These are phyloP conservation scores for Ustilago cynodontis DNA, from an alignment of 1,284 basidiomycete genomes.

Conservation along the genomic window DNA sequence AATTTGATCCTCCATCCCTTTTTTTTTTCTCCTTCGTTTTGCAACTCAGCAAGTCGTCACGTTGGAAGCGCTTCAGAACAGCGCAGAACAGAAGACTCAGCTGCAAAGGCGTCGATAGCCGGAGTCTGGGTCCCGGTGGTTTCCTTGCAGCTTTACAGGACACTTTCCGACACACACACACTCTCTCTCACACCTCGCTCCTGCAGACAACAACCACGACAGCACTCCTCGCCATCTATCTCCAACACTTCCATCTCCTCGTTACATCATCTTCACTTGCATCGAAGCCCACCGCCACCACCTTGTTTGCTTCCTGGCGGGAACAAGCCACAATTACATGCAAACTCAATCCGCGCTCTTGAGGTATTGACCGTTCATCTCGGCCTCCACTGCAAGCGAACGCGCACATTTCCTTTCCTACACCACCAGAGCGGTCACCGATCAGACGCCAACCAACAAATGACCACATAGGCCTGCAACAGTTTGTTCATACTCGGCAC, in stretches of 20 bases:
- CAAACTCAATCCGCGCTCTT: not conserved
- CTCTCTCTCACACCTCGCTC: not conserved
- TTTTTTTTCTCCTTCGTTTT: not conserved
- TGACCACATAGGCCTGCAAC: not conserved
- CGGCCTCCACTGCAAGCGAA: not conserved
- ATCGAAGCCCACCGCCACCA: not conserved
- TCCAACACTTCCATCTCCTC: not conserved
- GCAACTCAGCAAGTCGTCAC: not conserved
- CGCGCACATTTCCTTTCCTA: not conserved
- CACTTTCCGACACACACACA: not conserved
- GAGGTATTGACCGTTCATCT: not conserved
- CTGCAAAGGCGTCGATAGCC: conserved; percentile 6
- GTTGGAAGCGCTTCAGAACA: too few relatives aligned
- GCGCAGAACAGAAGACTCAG: not conserved
- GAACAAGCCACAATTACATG: not conserved
- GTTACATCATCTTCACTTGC: not conserved
- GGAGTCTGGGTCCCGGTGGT: not conserved
- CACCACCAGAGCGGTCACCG: not conserved
- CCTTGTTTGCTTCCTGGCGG: not conserved
- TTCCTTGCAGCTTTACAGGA: conserved; percentile 5
- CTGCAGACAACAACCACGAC: not conserved
- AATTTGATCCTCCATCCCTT: not conserved
- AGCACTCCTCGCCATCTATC: not conserved
- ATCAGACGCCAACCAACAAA: not conserved
- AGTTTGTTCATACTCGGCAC: not conserved